phyloP scores from a whole-genome alignment of 257 asterid species.

The Solanum tarapatanum region DNA sequence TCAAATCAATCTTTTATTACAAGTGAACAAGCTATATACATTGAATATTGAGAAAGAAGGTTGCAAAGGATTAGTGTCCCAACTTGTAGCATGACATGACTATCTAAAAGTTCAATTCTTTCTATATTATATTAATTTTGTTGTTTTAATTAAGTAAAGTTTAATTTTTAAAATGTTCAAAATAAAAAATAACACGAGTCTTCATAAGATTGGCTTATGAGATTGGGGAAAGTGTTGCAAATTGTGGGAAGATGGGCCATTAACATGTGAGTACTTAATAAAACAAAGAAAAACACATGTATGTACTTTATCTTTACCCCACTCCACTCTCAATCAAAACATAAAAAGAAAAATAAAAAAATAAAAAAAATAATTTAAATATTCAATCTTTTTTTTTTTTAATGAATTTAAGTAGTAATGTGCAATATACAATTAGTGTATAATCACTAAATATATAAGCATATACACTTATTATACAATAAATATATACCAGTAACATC shows the following conservation, averaged over 20 bases:
- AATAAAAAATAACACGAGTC: background rate
- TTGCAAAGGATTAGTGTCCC: background rate
- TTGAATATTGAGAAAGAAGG: background rate
- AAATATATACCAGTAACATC: background rate
- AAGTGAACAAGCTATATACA: background rate
- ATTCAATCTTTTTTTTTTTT: too few species aligned
- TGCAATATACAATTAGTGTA: background rate
- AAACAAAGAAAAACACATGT: background rate
- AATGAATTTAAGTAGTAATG: background rate
- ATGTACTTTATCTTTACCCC: background rate
- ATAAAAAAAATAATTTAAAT: too few species aligned
- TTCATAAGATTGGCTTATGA: background rate
- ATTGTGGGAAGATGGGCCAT: slow-evolving; percentile 7
- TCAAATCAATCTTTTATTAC: background rate
- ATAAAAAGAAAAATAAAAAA: too few species aligned
- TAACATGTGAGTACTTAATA: slow-evolving; percentile 1
- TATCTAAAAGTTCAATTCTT: background rate
- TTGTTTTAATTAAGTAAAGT: background rate
- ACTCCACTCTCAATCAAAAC: background rate
- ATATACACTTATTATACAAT: background rate
- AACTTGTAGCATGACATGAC: background rate
- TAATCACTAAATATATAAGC: background rate
- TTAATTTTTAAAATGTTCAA: background rate
- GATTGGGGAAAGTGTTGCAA: slow-evolving; percentile 2
- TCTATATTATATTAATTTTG: too few species aligned